Percentiles rank a stretch among this genome's conserved stretches.
Conservation (phyloP, 2,329 filamentous ascomycete genomes). For the Atkinsonella texensis region DNA sequence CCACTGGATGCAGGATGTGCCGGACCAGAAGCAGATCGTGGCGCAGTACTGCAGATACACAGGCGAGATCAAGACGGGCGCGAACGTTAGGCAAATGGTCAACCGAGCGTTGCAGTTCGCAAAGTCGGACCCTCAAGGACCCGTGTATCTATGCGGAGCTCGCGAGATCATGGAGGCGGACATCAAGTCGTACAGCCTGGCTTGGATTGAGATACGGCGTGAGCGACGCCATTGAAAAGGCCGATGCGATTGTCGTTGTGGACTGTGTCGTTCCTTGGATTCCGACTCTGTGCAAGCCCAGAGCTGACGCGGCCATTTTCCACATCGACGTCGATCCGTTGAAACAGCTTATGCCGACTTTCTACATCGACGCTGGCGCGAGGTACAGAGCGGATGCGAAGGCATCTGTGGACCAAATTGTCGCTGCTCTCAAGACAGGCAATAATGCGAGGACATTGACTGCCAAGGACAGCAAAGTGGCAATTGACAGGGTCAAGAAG, state of each 20-base stretch:
- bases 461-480: constrained; percentile 8
- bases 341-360: constrained; percentile 62
- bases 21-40: constrained; percentile 69
- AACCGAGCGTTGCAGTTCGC: constrained; percentile 77
- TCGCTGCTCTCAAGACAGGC: constrained; percentile 41
- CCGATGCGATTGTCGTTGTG: constrained; percentile 74
- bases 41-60: constrained; percentile 77
- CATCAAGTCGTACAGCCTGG: constrained; percentile 56
- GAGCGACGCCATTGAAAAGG: constrained; percentile 60
- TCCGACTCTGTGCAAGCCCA: constrained; percentile 55
- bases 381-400: constrained; percentile 56
- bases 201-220: constrained; percentile 62
- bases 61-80: constrained; percentile 71
- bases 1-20: constrained; percentile 78
- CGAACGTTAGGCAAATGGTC: constrained; percentile 82
- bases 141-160: constrained; percentile 67
- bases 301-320: constrained; percentile 40
- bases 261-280: constrained; percentile 95
- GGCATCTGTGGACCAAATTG: constrained; percentile 57
- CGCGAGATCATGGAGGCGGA: constrained; percentile 81
- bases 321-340: constrained; percentile 55
- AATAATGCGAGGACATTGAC: constrained; percentile 27
- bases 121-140: constrained; percentile 62
- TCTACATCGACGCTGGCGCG: constrained; percentile 54
- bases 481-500: constrained; percentile 36